Evolutionary conservation across 1,139 yeast species (phyloP).

Genomic region (Magnusiomyces magnusii): DNA sequence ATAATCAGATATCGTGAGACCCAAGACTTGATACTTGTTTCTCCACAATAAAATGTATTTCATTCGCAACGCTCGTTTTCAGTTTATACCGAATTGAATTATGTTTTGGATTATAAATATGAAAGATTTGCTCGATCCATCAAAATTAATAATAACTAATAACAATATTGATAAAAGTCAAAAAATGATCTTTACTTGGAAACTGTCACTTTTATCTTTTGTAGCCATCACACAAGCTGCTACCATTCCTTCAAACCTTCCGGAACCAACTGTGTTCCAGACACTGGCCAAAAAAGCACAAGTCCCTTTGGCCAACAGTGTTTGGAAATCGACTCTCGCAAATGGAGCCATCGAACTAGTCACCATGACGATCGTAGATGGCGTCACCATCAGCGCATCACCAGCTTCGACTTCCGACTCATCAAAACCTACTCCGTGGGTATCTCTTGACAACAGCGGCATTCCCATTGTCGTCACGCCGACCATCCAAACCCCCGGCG

Average conservation of each 20-base stretch:
- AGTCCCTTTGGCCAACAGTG: slow-evolving; percentile 26
- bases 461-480: slow-evolving; percentile 37
- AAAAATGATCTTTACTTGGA: too few relatives aligned
- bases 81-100: too few relatives aligned
- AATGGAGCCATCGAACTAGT: slow-evolving; percentile 27
- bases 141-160: too few relatives aligned
- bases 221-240: not conserved
- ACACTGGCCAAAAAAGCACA: slow-evolving; percentile 22
- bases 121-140: too few relatives aligned
- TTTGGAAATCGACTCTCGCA: slow-evolving; percentile 35
- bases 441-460: slow-evolving; percentile 36
- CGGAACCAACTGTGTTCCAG: not conserved
- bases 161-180: too few relatives aligned
- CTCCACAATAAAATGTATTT: not conserved
- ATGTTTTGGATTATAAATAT: too few relatives aligned
- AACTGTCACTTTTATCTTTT: not conserved
- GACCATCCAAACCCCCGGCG: slow-evolving; percentile 27
- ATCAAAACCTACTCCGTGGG: slow-evolving; percentile 32
- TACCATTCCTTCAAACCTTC: not conserved
- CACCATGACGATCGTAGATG: slow-evolving; percentile 38
- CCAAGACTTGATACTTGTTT: not conserved
- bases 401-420: slow-evolving; percentile 28
- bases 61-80: not conserved
- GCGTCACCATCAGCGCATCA: slow-evolving; percentile 37
- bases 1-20: not conserved